phyloP scores from a whole-genome alignment of 2,329 filamentous ascomycete species.

The Ceratocystiopsis brevicomis region DNA sequence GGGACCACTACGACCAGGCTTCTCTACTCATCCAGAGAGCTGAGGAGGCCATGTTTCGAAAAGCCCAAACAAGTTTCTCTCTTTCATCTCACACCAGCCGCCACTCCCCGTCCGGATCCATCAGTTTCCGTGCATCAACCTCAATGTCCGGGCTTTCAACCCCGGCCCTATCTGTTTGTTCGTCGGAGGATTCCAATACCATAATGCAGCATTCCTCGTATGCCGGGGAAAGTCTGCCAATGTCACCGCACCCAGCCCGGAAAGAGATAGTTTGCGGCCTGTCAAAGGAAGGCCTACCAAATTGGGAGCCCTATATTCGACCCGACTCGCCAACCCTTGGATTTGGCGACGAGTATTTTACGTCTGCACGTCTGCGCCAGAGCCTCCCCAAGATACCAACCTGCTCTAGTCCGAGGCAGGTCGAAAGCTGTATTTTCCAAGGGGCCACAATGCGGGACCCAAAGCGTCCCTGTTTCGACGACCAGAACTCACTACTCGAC shows the following conservation, averaged over 20 bases:
- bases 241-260: conserved; percentile 10
- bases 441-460: too few species aligned
- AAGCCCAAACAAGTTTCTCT: conserved; percentile 15
- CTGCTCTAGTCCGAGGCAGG: conserved; percentile 4
- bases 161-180: too few species aligned
- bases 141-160: conserved; percentile 5
- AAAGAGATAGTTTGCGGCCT: conserved; percentile 28
- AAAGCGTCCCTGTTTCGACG: too few species aligned
- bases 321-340: conserved; percentile 43
- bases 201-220: too few species aligned
- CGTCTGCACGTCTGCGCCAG: conserved; percentile 10
- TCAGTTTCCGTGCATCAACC: conserved; percentile 24
- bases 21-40: conserved; percentile 27
- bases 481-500: too few species aligned
- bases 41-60: conserved; percentile 18
- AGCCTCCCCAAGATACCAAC: conserved; percentile 13
- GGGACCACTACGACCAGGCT: conserved; percentile 30
- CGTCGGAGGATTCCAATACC: too few species aligned
- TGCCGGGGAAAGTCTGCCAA: too few species aligned
- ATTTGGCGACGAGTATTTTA: conserved; percentile 26
- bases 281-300: conserved; percentile 14
- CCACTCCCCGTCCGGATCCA: conserved; percentile 27
- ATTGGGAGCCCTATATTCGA: conserved; percentile 30
- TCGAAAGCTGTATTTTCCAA: conserved; percentile 6
- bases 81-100: conserved; percentile 12